phyloP scores from a whole-genome alignment of 257 asterid genomes.

The Cinchona pubescens region DNA sequence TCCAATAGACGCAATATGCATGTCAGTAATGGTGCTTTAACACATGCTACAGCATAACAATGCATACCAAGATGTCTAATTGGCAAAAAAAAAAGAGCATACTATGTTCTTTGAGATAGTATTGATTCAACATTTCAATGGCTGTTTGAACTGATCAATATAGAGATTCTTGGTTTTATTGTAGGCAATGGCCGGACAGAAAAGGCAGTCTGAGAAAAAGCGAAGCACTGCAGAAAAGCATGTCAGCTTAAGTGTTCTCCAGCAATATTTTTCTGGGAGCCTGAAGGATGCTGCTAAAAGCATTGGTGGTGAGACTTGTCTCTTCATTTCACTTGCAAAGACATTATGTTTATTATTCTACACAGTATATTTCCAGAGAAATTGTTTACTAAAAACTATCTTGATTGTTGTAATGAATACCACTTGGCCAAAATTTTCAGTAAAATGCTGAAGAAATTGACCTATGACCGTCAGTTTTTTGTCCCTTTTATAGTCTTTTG shows the following conservation, averaged over 20 bases:
- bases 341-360: neutral
- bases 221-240: slow-evolving; percentile 77
- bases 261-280: slow-evolving; percentile 83
- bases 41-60: neutral
- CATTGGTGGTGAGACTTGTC: slow-evolving; percentile 76
- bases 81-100: neutral
- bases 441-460: neutral
- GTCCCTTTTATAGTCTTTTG: neutral
- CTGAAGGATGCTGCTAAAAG: slow-evolving; percentile 91
- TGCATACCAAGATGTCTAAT: neutral
- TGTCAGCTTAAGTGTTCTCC: slow-evolving; percentile 81
- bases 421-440: neutral
- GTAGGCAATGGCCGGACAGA: slow-evolving; percentile 38
- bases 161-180: slow-evolving; percentile 12
- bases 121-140: neutral
- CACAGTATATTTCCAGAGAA: neutral
- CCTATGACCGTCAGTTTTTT: neutral
- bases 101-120: neutral
- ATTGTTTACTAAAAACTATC: neutral
- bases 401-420: neutral
- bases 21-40: neutral
- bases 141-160: slow-evolving; percentile 9
- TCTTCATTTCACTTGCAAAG: neutral
- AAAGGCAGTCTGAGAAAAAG: slow-evolving; percentile 55
- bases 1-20: neutral